Conservation (phyloP, 192 early-diverging fungal genomes). For the Spizellomyces punctatus region DNA sequence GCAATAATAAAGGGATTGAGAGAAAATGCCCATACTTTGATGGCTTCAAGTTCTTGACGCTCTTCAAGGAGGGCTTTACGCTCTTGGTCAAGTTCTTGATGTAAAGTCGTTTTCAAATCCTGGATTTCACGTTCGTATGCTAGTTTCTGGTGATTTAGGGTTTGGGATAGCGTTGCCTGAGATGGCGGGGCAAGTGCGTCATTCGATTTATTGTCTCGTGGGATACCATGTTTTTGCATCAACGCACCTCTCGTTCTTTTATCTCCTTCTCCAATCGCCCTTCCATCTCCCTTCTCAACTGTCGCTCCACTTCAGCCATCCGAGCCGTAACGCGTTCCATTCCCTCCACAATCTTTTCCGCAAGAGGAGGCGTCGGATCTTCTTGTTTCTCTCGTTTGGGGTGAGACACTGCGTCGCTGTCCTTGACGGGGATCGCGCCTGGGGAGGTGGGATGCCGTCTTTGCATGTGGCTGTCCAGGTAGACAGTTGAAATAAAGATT, state of each 20-base stretch:
- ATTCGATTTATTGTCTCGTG: too few species aligned
- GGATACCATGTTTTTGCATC: too few species aligned
- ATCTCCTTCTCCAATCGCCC: conserved; percentile 38
- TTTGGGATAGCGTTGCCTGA: too few species aligned
- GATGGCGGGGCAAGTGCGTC: too few species aligned
- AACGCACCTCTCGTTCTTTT: conserved; percentile 4
- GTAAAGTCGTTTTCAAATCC: too few species aligned
- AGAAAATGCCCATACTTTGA: too few species aligned
- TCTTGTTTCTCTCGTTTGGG: conserved; percentile 9
- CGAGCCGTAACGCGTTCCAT: conserved; percentile 23
- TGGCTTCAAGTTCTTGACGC: too few species aligned
- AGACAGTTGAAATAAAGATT: conserved; percentile 39
- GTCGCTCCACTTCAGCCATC: conserved; percentile 35
- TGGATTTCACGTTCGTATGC: too few species aligned
- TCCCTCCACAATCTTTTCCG: conserved; percentile 23
- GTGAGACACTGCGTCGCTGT: conserved; percentile 13
- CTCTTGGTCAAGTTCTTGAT: too few species aligned
- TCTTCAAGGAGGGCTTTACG: too few species aligned
- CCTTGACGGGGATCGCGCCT: conserved; percentile 4
- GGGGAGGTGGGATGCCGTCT: conserved; percentile 41
- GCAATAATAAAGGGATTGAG: too few species aligned
- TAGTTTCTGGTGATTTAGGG: too few species aligned
- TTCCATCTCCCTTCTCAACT: conserved; percentile 41
- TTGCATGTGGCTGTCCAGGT: conserved; percentile 45
- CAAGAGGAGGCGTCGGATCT: background rate